These are phyloP conservation scores for Nannochloropsis gaditana DNA, from an alignment of 108 stramenopile genomes.

Conservation along the genomic window DNA sequence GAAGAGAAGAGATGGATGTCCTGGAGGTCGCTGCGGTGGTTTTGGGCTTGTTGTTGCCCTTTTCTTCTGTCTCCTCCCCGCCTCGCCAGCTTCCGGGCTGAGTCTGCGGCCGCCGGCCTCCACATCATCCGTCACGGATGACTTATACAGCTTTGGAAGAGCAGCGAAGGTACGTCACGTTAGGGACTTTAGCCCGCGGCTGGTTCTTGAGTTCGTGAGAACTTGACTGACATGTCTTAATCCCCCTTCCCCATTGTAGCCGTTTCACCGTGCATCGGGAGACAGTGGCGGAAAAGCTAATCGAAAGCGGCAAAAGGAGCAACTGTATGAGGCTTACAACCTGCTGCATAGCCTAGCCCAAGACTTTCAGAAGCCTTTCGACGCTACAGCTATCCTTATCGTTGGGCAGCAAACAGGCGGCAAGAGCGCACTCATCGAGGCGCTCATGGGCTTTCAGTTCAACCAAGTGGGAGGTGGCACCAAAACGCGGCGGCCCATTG, in stretches of 20 bases:
- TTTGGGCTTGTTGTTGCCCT: not conserved
- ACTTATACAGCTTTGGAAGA: not conserved
- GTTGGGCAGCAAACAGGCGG: slow-evolving; percentile 86
- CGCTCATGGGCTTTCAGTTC: slow-evolving; percentile 91
- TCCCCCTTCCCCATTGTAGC: not conserved
- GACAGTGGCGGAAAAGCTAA: not conserved
- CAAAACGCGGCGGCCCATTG: slow-evolving; percentile 79
- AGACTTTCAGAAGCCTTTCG: slow-evolving; percentile 86
- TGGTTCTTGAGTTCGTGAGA: too few relatives aligned
- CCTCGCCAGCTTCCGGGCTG: not conserved
- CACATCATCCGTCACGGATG: not conserved
- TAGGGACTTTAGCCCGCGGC: too few relatives aligned
- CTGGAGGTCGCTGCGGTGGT: not conserved
- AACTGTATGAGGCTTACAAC: slow-evolving; percentile 79
- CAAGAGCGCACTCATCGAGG: slow-evolving; percentile 85
- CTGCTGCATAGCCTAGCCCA: slow-evolving; percentile 78
- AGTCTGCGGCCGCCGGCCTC: slow-evolving; percentile 1
- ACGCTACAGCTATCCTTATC: slow-evolving; percentile 85
- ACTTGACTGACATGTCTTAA: not conserved
- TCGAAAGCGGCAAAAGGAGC: slow-evolving; percentile 37
- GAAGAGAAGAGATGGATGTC: not conserved
- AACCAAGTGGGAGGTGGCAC: slow-evolving; percentile 91
- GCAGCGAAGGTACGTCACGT: not conserved
- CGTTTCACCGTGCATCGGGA: not conserved
- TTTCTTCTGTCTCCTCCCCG: not conserved